phyloP scores from a whole-genome alignment of 2,329 filamentous ascomycete species.

The Fusarium sp. region DNA sequence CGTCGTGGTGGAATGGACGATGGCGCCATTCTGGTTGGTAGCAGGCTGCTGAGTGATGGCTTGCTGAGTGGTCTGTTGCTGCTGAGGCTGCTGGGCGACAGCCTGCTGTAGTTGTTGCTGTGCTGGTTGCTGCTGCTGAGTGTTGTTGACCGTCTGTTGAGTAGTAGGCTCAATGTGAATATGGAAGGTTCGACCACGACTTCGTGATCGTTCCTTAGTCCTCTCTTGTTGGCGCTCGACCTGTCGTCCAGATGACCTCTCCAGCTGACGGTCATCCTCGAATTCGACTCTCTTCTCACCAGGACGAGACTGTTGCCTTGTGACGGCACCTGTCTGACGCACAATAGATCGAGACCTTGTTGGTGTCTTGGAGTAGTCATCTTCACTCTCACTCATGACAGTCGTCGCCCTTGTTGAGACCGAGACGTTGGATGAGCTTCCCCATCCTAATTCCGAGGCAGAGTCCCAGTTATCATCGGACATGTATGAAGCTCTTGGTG shows the following conservation, averaged over 20 bases:
- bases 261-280: conserved; percentile 34
- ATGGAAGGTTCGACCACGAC: conserved; percentile 47
- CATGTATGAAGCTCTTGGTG: conserved; percentile 38
- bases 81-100: conserved; percentile 4
- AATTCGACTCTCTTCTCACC: conserved; percentile 33
- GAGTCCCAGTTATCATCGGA: conserved; percentile 47
- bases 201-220: conserved; percentile 41
- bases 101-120: conserved; percentile 30
- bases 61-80: conserved; percentile 27
- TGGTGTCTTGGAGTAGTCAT: conserved; percentile 40
- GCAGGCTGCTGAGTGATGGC: conserved; percentile 21
- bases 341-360: conserved; percentile 37
- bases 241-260: conserved; percentile 27
- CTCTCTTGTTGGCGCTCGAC: conserved; percentile 38
- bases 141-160: conserved; percentile 23
- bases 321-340: conserved; percentile 27
- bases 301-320: conserved; percentile 36
- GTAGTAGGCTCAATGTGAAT: conserved; percentile 47
- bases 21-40: conserved; percentile 14
- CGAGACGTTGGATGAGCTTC: conserved; percentile 39
- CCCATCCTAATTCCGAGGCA: conserved; percentile 43
- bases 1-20: conserved; percentile 31
- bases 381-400: conserved; percentile 42
- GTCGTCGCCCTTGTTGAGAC: conserved; percentile 44
- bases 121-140: conserved; percentile 22